Evolutionary conservation across 176 grass and related monocot species (phyloP), one percentile per base, ranked within the genome.

Genomic region (Juncus effusus): DNA sequence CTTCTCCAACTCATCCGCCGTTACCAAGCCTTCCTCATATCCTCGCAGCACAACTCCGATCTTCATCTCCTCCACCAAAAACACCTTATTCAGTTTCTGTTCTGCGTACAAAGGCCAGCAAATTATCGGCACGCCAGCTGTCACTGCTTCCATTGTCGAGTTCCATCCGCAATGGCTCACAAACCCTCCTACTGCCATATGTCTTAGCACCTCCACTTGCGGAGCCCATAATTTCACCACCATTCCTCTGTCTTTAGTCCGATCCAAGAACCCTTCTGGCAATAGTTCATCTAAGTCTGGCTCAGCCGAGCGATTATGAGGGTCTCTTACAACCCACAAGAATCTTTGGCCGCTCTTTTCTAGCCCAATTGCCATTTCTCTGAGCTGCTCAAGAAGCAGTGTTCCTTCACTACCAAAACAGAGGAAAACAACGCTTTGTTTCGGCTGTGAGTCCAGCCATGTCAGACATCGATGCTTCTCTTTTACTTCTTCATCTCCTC

Each of bases 41-140:
- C 84, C 80, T 2, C 87, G 72, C 52, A 91, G 61, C 51, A 73
- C 74, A 51, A 84, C 74, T n/a, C 77, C 80, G 2, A 56, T 38
- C 45, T 59, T 45, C 51, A 79, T 84, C 37, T 61, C 80, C 5
- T 87, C 70, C 40, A 84, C 77, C 36, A 91, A 45, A 6, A 87
- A 72, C 37, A 87, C 83, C 52, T 86, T 95, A 63, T 87, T 95
- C 63, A 87, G 40, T 66, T 75, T 75, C 80, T 90, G 90, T 75
- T 90, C 86, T 0, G 80, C 78, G 76, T 81, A 90, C 67, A 80
- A 61, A 9, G 83, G 86, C 86, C 90, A 90, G 75, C 77, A 89
- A 12, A 95, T 35, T 70, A 87, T 82, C 13, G 86, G 77, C 55
- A 90, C 62, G 3, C 71, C 83, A 14, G 44, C 60, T 0, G 51